Evolutionary conservation across 2,329 filamentous ascomycete species (phyloP), one percentile per base, ranked within the genome.

Genomic region (Akanthomyces lecanii): DNA sequence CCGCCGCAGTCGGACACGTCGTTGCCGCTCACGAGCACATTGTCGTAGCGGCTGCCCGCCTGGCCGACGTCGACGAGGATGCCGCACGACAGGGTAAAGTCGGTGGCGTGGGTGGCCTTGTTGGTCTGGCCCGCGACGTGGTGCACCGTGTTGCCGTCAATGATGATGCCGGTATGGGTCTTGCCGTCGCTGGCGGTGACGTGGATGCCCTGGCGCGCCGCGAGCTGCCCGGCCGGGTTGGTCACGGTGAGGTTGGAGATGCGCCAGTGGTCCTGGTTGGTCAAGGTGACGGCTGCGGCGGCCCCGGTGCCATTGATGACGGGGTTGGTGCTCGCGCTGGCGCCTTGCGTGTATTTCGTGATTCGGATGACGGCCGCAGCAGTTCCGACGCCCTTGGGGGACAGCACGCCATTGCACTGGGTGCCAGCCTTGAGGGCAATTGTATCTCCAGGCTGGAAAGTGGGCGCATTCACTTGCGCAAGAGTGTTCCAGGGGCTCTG

Each of bases 41-140:
- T 61, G 56, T 70, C 67, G 62, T 69, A 69, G 40, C 69, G 69
- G 58, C 67, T 69, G 6, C 61, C 54, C 1, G 53, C 21, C n/a
- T 55, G 58, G 33, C 64, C 62, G 36, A 65, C 64, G 52, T 67
- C 59, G 51, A 68, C 64, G 5, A 59, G 51, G 45, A 70, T 70
- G 12, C 68, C 66, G 28, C 48, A 63, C 2, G 68, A 70, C 23
- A 65, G 56, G 11, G 55, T 48, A 30, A 68, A 70, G 36, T 66
- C 67, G 4, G 14, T 40, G 2, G 66, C 55, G 21, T 66, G 62
- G 4, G 61, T 66, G 6, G 50, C 61, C 53, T 70, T 70, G 63
- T 70, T 66, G 21, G 68, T 69, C 44, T 67, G 62, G 2, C 68
- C 68, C 6, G 68, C 68, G 8, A 70, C 68, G 50, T 69, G 56